These are phyloP conservation scores for Exophiala aquamarina DNA, from an alignment of 2,329 filamentous ascomycete genomes.

Conservation along the genomic window DNA sequence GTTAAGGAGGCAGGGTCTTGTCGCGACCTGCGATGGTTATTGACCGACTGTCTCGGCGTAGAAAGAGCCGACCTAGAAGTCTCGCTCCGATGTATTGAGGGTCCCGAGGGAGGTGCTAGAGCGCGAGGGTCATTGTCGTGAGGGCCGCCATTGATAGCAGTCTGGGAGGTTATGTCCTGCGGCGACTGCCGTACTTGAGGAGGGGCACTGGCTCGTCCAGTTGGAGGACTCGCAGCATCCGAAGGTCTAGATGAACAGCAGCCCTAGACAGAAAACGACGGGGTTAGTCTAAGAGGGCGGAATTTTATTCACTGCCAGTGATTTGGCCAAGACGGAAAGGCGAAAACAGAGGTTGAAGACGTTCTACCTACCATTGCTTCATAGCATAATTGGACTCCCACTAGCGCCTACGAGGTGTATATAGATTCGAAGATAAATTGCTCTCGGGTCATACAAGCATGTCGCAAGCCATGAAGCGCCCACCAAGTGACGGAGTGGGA, in stretches of 20 bases:
- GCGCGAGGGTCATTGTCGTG: constrained; percentile 15
- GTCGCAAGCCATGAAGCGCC: too few species aligned
- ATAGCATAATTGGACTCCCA: too few species aligned
- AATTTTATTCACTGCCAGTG: constrained; percentile 1
- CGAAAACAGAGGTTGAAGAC: too few species aligned
- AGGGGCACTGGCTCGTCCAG: constrained; percentile 9
- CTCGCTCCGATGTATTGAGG: constrained; percentile 18
- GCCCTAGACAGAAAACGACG: constrained; percentile 16
- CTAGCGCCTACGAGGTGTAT: too few species aligned
- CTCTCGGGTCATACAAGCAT: too few species aligned
- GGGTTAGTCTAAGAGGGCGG: not conserved
- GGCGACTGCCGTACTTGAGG: constrained; percentile 19
- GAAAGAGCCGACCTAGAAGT: constrained; percentile 20
- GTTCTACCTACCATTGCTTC: too few species aligned
- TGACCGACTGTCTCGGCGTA: constrained; percentile 12
- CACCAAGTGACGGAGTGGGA: too few species aligned
- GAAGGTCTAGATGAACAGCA: constrained; percentile 28
- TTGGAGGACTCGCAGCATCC: constrained; percentile 10
- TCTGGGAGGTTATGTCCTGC: constrained; percentile 25
- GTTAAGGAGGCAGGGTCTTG: constrained; percentile 33
- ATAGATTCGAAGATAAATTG: too few species aligned
- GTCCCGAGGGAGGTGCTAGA: constrained; percentile 16
- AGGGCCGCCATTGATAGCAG: constrained; percentile 22
- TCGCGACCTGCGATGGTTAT: constrained; percentile 6
- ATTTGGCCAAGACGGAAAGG: too few species aligned